These are phyloP conservation scores for Hypoxylon rickii DNA, from an alignment of 495 filamentous ascomycete genomes.

Conservation along the genomic window DNA sequence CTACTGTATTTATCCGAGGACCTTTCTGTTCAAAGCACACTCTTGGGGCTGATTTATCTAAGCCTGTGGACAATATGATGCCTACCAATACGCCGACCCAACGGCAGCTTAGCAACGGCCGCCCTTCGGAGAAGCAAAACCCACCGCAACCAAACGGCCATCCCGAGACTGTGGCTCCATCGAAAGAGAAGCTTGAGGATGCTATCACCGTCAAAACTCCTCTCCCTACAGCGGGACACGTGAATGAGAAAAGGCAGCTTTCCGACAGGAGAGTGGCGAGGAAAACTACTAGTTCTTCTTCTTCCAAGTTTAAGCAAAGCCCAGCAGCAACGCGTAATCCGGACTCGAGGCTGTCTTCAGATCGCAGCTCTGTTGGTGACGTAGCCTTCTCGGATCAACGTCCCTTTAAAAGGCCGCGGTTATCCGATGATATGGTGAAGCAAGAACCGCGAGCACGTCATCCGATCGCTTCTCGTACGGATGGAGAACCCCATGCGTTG, in stretches of 20 bases:
- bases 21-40: slow-evolving; percentile 21
- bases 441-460: background rate
- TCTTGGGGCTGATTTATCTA: background rate
- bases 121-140: background rate
- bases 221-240: background rate
- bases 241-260: slow-evolving; percentile 30
- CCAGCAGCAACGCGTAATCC: background rate
- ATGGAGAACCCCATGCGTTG: slow-evolving; percentile 6
- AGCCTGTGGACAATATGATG: background rate
- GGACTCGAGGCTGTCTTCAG: slow-evolving; percentile 5
- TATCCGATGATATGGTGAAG: slow-evolving; percentile 4
- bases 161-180: background rate
- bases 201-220: slow-evolving; percentile 28
- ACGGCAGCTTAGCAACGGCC: background rate
- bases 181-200: slow-evolving; percentile 15
- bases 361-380: slow-evolving; percentile 3
- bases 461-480: slow-evolving; percentile 8
- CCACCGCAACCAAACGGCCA: background rate
- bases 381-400: slow-evolving; percentile 5
- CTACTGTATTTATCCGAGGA: slow-evolving; percentile 13
- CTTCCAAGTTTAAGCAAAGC: slow-evolving; percentile 7
- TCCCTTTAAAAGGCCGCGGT: slow-evolving; percentile 22
- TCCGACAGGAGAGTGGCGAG: slow-evolving; percentile 29
- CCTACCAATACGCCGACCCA: background rate
- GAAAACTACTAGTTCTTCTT: slow-evolving; percentile 16